Conservation (phyloP, 2,329 filamentous ascomycete species). For the Sordariomycetes sp. region DNA sequence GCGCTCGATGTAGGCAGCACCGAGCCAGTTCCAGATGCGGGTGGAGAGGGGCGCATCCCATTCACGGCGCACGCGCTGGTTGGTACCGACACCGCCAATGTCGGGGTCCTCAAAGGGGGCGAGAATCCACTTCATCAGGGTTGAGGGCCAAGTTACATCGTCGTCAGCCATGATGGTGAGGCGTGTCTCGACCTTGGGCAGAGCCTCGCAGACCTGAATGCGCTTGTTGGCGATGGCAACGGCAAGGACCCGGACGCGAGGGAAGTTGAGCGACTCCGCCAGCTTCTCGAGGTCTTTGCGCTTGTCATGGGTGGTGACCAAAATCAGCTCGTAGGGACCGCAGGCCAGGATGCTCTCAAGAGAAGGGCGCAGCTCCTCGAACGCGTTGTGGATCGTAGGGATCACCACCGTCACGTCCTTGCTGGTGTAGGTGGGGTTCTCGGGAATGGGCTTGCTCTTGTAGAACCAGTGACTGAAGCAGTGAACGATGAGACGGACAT, state of each 20-base stretch:
- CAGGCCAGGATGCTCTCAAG: slow-evolving; percentile 68
- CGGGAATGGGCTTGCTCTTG: slow-evolving; percentile 73
- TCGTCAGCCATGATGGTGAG: slow-evolving; percentile 94
- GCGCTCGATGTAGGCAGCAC: slow-evolving; percentile 83
- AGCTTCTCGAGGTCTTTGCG: slow-evolving; percentile 58
- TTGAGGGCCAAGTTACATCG: slow-evolving; percentile 86
- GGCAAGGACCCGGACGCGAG: slow-evolving; percentile 63
- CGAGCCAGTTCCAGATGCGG: slow-evolving; percentile 78
- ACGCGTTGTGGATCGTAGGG: slow-evolving; percentile 81
- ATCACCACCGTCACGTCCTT: slow-evolving; percentile 91
- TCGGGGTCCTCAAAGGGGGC: slow-evolving; percentile 79
- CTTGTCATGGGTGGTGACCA: slow-evolving; percentile 83
- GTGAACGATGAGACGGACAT: slow-evolving; percentile 77
- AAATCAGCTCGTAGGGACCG: slow-evolving; percentile 62
- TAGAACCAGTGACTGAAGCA: slow-evolving; percentile 80
- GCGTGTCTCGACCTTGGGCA: slow-evolving; percentile 71
- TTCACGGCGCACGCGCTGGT: slow-evolving; percentile 72
- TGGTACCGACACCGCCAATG: slow-evolving; percentile 88
- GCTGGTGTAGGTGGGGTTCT: slow-evolving; percentile 68
- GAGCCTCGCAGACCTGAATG: slow-evolving; percentile 83
- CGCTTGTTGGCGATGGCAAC: slow-evolving; percentile 90
- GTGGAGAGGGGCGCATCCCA: slow-evolving; percentile 48
- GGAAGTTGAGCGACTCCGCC: slow-evolving; percentile 47
- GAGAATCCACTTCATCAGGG: slow-evolving; percentile 82
- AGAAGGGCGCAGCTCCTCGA: slow-evolving; percentile 74